Evolutionary conservation across 2,329 filamentous ascomycete genomes (phyloP).

Genomic region (Pyrenochaeta sp.): DNA sequence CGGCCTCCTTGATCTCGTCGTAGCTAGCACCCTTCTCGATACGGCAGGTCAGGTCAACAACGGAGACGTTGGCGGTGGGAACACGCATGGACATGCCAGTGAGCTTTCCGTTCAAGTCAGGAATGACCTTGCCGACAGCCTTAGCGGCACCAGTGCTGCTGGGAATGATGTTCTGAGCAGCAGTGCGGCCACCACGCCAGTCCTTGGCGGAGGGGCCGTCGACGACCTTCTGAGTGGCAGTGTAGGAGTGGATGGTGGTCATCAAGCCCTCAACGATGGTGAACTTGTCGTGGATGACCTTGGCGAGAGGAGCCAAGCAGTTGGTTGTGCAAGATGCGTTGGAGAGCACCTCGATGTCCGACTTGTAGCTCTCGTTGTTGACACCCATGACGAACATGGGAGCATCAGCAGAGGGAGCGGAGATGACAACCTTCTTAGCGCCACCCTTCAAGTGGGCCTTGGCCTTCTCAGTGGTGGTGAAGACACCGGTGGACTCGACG

Average conservation of each 20-base stretch:
- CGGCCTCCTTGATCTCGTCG: slow-evolving; percentile 89
- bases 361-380: slow-evolving; percentile 94
- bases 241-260: slow-evolving; percentile 99
- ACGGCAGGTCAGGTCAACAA: slow-evolving; percentile 95
- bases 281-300: slow-evolving; percentile 99
- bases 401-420: slow-evolving; percentile 90
- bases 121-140: slow-evolving; percentile 99
- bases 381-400: slow-evolving; percentile 99
- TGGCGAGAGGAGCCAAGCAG: slow-evolving; percentile 98
- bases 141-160: slow-evolving; percentile 99
- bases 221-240: slow-evolving; percentile 99
- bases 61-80: slow-evolving; percentile 97
- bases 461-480: slow-evolving; percentile 98
- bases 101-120: slow-evolving; percentile 97
- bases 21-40: slow-evolving; percentile 89
- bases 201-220: slow-evolving; percentile 98
- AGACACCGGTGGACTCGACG: slow-evolving; percentile 97
- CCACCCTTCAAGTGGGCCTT: slow-evolving; percentile 92
- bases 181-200: slow-evolving; percentile 98
- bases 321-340: slow-evolving; percentile 99
- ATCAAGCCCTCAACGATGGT: slow-evolving; percentile 98
- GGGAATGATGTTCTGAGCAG: slow-evolving; percentile 99
- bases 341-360: slow-evolving; percentile 91
- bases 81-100: slow-evolving; percentile 99
- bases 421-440: slow-evolving; percentile 92